A percentile compares a stretch with the other conserved stretches of the same genome.
Conservation (phyloP, 306 rosid genomes). For the Senna tora region DNA sequence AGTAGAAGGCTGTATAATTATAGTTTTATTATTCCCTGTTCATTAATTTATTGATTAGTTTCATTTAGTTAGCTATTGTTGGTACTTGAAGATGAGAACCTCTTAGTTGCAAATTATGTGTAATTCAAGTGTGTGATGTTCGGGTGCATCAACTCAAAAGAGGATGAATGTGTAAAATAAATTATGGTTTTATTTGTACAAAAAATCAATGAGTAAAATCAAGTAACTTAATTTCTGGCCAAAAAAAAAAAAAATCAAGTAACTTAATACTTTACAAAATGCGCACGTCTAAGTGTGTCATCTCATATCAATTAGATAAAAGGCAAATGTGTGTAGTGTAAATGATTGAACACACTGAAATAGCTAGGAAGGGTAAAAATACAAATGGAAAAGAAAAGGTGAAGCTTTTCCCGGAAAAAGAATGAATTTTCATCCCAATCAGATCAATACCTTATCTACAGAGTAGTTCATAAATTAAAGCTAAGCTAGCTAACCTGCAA, state of each 20-base stretch:
- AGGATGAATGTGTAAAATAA: too few relatives aligned
- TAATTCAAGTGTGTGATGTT: too few relatives aligned
- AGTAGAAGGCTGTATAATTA: background rate
- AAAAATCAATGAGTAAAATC: too few relatives aligned
- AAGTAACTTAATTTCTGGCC: too few relatives aligned
- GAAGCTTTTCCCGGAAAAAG: slow-evolving; percentile 19
- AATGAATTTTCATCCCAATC: slow-evolving; percentile 38
- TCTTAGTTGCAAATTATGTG: too few relatives aligned
- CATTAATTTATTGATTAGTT: background rate
- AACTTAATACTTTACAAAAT: too few relatives aligned
- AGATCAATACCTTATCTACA: slow-evolving; percentile 51
- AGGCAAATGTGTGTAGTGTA: slow-evolving; percentile 24
- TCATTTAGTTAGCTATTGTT: background rate
- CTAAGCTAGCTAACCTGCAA: slow-evolving; percentile 43
- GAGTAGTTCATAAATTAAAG: slow-evolving; percentile 36
- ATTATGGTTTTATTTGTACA: too few relatives aligned
- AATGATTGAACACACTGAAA: slow-evolving; percentile 4
- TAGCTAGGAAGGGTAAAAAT: slow-evolving; percentile 21
- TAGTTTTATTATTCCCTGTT: background rate
- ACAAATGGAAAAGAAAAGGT: slow-evolving; percentile 36
- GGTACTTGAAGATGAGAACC: too few relatives aligned
- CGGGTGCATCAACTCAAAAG: too few relatives aligned
- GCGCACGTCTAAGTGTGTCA: too few relatives aligned
- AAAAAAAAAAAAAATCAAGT: too few relatives aligned
- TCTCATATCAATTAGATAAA: background rate